Evolutionary conservation across 2,329 filamentous ascomycete genomes (phyloP).

Genomic region (Purpureocillium lavendulum): DNA sequence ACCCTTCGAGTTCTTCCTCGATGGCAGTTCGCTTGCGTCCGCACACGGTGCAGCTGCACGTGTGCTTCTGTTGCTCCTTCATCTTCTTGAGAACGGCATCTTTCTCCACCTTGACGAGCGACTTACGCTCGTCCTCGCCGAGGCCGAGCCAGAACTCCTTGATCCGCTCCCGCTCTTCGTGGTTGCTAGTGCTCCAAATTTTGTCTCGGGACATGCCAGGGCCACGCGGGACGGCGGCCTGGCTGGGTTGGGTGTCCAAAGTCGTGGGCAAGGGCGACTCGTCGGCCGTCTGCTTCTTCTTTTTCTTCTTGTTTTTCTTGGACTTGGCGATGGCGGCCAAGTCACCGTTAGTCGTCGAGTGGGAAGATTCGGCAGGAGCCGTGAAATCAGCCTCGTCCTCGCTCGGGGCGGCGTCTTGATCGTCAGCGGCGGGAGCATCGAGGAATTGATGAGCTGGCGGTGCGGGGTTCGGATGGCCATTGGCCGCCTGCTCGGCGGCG

Average conservation of each 20-base stretch:
- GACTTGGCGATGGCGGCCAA: conserved; percentile 26
- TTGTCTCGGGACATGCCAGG: conserved; percentile 62
- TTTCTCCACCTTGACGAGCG: conserved; percentile 95
- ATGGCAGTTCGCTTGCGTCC: conserved; percentile 94
- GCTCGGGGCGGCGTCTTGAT: conserved; percentile 46
- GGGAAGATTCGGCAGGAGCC: conserved; percentile 18
- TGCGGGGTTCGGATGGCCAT: conserved; percentile 32
- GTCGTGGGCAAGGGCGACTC: conserved; percentile 2
- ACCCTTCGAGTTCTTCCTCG: conserved; percentile 92
- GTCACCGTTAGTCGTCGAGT: conserved; percentile 22
- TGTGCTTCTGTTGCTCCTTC: conserved; percentile 99
- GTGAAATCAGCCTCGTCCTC: conserved; percentile 40
- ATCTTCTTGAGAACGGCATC: conserved; percentile 97
- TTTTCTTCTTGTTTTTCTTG: conserved; percentile 66
- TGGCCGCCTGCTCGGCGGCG: conserved; percentile 31
- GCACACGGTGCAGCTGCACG: conserved; percentile 95
- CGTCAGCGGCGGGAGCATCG: conserved; percentile 19
- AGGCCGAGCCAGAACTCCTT: conserved; percentile 97
- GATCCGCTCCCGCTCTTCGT: conserved; percentile 92
- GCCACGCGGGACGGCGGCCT: conserved; percentile 22
- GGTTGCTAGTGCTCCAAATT: conserved; percentile 95
- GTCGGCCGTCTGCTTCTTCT: conserved; percentile 32
- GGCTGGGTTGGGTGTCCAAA: conserved; percentile 3
- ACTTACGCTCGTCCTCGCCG: conserved; percentile 89
- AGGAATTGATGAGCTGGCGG: conserved; percentile 12